Percentiles rank a stretch among this genome's conserved stretches.
Conservation (phyloP, 1,139 yeast species). For the Saccharomycopsis hybrid region DNA sequence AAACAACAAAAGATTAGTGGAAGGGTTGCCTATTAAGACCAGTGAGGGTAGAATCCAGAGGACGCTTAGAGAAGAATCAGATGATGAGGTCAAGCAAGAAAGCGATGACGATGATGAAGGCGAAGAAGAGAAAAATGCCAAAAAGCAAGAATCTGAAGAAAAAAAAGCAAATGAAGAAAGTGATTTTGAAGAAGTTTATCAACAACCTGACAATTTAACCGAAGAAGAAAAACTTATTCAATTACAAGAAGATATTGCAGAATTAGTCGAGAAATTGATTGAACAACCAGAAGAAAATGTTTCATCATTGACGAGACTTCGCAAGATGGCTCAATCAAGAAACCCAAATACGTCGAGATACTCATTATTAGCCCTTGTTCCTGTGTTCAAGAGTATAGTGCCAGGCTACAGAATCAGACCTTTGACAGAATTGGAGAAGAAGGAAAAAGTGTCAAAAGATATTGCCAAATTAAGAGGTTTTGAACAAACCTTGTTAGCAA, state of each 20-base stretch:
- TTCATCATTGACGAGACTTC: constrained; percentile 56
- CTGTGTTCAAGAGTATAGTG: constrained; percentile 76
- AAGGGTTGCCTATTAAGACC: constrained; percentile 76
- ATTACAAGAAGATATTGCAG: constrained; percentile 80
- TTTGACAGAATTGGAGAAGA: constrained; percentile 70
- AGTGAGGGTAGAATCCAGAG: constrained; percentile 66
- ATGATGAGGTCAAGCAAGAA: constrained; percentile 22
- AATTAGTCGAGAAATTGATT: constrained; percentile 64
- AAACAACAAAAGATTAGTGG: constrained; percentile 43
- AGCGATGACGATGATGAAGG: constrained; percentile 25
- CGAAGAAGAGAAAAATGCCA: constrained; percentile 27
- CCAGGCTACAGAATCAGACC: constrained; percentile 88
- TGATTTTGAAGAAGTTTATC: constrained; percentile 35
- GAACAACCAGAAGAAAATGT: constrained; percentile 91
- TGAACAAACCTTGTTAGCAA: constrained; percentile 48
- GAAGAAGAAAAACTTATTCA: constrained; percentile 52
- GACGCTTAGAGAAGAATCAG: constrained; percentile 39
- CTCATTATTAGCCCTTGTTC: constrained; percentile 71
- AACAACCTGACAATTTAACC: constrained; percentile 42
- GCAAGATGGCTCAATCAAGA: constrained; percentile 64
- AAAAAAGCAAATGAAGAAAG: constrained; percentile 25
- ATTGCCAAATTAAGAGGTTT: constrained; percentile 46
- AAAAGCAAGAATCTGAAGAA: constrained; percentile 24
- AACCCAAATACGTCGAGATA: constrained; percentile 67
- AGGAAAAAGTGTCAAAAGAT: constrained; percentile 78